Evolutionary conservation across 805 yeast species (phyloP).

Genomic region (Saturnispora diversa): DNA sequence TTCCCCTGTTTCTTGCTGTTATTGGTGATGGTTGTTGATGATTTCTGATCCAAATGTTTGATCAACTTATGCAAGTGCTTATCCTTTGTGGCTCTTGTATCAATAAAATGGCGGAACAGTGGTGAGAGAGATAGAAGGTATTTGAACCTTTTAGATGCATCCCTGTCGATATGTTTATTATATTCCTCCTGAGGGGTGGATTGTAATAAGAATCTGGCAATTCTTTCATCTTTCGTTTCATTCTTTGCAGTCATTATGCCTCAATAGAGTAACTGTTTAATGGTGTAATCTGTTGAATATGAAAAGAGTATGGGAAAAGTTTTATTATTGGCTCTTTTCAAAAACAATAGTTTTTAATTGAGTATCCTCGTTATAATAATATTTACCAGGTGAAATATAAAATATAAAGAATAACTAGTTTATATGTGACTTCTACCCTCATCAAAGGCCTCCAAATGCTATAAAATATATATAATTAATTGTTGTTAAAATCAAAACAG

Average conservation of each 20-base stretch:
- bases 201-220: constrained; percentile 40
- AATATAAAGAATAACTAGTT: too few species aligned
- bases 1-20: constrained; percentile 20
- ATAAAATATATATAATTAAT: too few species aligned
- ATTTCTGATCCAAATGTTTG: constrained; percentile 29
- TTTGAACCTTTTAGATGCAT: constrained; percentile 69
- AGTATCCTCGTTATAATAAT: too few species aligned
- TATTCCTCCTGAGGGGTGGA: constrained; percentile 52
- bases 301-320: too few species aligned
- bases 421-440: too few species aligned
- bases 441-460: too few species aligned
- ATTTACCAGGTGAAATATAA: too few species aligned
- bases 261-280: too few species aligned
- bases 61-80: constrained; percentile 56
- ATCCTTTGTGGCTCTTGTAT: constrained; percentile 72
- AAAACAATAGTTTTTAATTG: too few species aligned
- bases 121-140: constrained; percentile 78
- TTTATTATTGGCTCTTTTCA: too few species aligned
- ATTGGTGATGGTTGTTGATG: constrained; percentile 42
- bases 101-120: constrained; percentile 80
- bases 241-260: not conserved
- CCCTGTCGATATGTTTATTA: constrained; percentile 42
- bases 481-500: too few species aligned
- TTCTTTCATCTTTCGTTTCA: constrained; percentile 12
- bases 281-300: too few species aligned